Evolutionary conservation across 2,329 filamentous ascomycete species (phyloP), one percentile per base, ranked within the genome.

Genomic region (Cladophialophora bantiana): DNA sequence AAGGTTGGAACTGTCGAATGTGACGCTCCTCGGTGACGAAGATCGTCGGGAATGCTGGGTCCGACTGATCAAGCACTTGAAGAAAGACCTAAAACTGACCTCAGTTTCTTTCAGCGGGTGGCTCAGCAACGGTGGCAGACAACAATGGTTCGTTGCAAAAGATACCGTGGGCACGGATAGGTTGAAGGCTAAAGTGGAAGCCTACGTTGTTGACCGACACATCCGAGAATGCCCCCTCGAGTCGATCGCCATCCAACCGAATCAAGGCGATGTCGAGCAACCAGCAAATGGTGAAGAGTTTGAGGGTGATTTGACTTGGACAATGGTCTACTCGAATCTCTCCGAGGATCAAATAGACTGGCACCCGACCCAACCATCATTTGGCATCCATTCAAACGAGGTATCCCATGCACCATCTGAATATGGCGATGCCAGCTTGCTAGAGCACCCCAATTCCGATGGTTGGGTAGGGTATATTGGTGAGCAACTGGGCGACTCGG

Each of bases 11-110:
- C 57, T 71, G 34, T 69, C 69, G 2, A 67, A 71, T 45, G 67
- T 71, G 45, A 66, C 69, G 7, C 59, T 71, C 12, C 63, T 71
- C 7, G 69, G 65, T 6, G 66, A 35, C 9, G 63, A 66, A n/a
- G 69, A 70, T 54, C 62, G 67, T n/a, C 65, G 66, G 15, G 65
- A 67, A 50, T 71, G 69, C 42, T 71, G 69, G 69, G 69, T 71
- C 40, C 62, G 55, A 35, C 31, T 68, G 36, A 69, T 71, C 55
- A 68, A 68, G 52, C 59, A 52, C 40, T 42, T 71, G 26, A 69
- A 70, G 55, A 66, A 38, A 3, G 53, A 66, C 32, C 56, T 71
- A 15, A 68, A 65, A 32, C 67, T 71, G 18, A 53, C 65, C 2
- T 66, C 62, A 4, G 55, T 69, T 13, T 64, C 67, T 15, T 71